Evolutionary conservation across 495 filamentous ascomycete genomes (phyloP).

Genomic region (Hypomontagnella submonticulosa): DNA sequence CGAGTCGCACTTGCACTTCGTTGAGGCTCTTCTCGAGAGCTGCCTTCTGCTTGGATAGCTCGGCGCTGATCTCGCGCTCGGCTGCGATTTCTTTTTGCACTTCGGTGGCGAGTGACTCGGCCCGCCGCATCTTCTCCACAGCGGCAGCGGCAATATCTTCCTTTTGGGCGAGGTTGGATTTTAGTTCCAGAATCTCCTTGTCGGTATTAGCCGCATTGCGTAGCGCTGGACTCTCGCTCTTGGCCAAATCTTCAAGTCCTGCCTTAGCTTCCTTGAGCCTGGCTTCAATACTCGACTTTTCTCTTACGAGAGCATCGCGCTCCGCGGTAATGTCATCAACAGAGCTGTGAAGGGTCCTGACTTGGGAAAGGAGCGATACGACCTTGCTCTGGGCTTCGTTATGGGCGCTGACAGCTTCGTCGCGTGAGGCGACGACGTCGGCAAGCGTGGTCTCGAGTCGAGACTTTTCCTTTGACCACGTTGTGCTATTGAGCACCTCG

Average conservation of each 20-base stretch:
- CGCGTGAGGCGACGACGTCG: conserved; percentile 86
- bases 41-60: conserved; percentile 92
- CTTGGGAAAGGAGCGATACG: conserved; percentile 90
- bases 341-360: conserved; percentile 81
- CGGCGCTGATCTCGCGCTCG: conserved; percentile 84
- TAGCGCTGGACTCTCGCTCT: conserved; percentile 87
- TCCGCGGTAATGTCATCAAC: conserved; percentile 89
- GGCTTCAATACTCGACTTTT: conserved; percentile 89
- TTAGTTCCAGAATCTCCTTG: conserved; percentile 89
- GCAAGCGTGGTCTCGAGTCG: conserved; percentile 90
- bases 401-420: conserved; percentile 92
- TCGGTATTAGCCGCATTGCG: conserved; percentile 92
- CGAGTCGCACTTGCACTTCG: conserved; percentile 87
- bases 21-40: conserved; percentile 89
- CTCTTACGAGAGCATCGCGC: conserved; percentile 83
- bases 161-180: conserved; percentile 88
- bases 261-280: conserved; percentile 89
- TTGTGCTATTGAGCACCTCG: conserved; percentile 95
- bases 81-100: conserved; percentile 94
- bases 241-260: conserved; percentile 89
- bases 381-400: conserved; percentile 95
- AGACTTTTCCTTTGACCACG: conserved; percentile 98
- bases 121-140: conserved; percentile 97
- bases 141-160: conserved; percentile 93
- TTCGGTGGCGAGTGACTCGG: conserved; percentile 87